These are phyloP conservation scores for Brassica rapa DNA, from an alignment of 345 rosid genomes.

Conservation along the genomic window DNA sequence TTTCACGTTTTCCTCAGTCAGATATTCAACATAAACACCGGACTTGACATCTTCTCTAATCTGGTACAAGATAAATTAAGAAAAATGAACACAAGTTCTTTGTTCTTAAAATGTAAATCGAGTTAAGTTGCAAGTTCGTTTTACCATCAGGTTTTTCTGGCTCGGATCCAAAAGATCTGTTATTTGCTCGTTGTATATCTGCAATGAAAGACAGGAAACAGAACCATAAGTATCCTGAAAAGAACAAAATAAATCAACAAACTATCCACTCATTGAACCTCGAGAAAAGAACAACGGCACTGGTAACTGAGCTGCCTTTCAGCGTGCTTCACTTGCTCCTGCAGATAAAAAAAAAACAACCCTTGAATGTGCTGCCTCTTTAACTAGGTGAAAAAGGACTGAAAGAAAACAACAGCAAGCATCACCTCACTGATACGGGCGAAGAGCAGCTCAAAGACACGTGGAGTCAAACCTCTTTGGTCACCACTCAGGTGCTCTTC, in stretches of 20 bases:
- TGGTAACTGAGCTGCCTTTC: slow-evolving; percentile 77
- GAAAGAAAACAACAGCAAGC: background rate
- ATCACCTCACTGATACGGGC: slow-evolving; percentile 74
- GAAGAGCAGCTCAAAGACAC: slow-evolving; percentile 70
- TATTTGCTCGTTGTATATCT: slow-evolving; percentile 92
- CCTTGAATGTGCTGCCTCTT: no score
- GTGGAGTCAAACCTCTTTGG: slow-evolving; percentile 85
- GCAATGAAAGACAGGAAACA: slow-evolving; percentile 29
- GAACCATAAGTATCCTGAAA: background rate
- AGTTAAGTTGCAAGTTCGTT: background rate
- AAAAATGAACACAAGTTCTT: background rate
- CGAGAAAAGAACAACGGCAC: slow-evolving; percentile 86
- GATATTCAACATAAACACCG: slow-evolving; percentile 81
- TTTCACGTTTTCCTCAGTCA: slow-evolving; percentile 68
- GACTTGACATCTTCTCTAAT: slow-evolving; percentile 87
- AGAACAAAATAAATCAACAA: background rate
- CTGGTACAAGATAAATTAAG: slow-evolving; percentile 41
- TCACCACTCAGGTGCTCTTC: slow-evolving; percentile 57
- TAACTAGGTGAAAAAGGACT: no score
- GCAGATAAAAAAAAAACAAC: slow-evolving; percentile 18
- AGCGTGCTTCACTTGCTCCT: slow-evolving; percentile 73
- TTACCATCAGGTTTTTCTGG: slow-evolving; percentile 74
- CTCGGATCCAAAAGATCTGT: slow-evolving; percentile 80
- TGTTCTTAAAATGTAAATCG: background rate
- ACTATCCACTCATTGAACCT: slow-evolving; percentile 47